Evolutionary conservation across 441 rosid genomes (phyloP), one percentile per base, ranked within the genome.

Genomic region (Euphorbia celastroides): DNA sequence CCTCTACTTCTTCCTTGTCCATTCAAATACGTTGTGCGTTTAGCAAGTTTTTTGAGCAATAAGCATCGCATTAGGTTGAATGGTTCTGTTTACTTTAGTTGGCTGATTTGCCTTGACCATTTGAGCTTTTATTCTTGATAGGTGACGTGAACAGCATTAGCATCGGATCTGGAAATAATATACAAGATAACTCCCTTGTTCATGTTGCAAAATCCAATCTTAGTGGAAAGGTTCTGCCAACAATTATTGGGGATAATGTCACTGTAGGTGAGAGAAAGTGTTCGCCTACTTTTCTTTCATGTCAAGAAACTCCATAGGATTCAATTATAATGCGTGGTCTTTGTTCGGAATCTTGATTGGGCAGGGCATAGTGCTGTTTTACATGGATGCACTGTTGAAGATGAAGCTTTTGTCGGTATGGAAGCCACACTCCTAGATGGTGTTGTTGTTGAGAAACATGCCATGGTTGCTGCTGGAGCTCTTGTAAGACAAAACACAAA

Each of bases 171-270:
- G 86, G 97, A 76, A 93, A 95, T 67, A 91, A 93, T 75, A 90
- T 91, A 80, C 98, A 91, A 73, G 98, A 93, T 72, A 90, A 93
- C 75, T 86, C 96, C n/a, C 96, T 93, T 71, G 93, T 93, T 72
- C 96, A 88, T 65, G 97, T 90, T 55, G 98, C 95, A 32, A 93
- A 93, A 78, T 86, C 97, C 65, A 93, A 91, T 79, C 75, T 93
- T 63, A 86, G 93, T 71, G 99, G 97, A 57, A 93, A 93, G 81
- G 97, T 89, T 69, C 82, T 82, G 48, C 89, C 97, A 62, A 91
- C 93, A 27, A 81, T 70, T 63, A 85, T 93, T 30, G 97, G 99
- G 25, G 88, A 91, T 80, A 89, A 88, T 83, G 97, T 93, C 54
- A 89, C 95, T 17, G 82, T 93, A 67, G 97, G 97, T 93, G 72